phyloP scores from a whole-genome alignment of 169 alveolate genomes.

The Plasmodium gonderi region DNA sequence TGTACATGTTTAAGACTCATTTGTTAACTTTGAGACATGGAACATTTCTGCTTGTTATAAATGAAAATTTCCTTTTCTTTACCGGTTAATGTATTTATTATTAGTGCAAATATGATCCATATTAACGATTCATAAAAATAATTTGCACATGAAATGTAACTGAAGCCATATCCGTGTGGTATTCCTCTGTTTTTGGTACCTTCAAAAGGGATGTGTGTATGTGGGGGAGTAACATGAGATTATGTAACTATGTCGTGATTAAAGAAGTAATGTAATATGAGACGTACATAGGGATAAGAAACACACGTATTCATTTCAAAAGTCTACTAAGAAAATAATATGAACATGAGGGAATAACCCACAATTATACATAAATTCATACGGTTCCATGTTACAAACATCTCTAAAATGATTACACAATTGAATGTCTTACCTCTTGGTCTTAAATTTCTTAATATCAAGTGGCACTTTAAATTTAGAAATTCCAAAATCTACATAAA shows the following conservation, averaged over 20 bases:
- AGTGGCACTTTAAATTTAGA: constrained; percentile 94
- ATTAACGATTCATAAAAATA: constrained; percentile 97
- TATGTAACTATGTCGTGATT: neutral
- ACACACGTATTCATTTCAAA: too few species aligned
- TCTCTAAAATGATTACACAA: too few species aligned
- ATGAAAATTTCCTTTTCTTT: neutral
- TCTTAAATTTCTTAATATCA: constrained; percentile 93
- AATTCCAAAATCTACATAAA: constrained; percentile 88
- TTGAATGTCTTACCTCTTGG: constrained; percentile 82
- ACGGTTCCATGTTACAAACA: too few species aligned
- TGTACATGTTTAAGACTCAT: neutral
- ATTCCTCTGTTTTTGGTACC: constrained; percentile 95
- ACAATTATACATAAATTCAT: too few species aligned
- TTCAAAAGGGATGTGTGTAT: constrained; percentile 32
- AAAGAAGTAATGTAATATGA: neutral
- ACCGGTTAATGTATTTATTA: constrained; percentile 87
- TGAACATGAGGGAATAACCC: constrained; percentile 43
- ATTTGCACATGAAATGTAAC: constrained; percentile 96
- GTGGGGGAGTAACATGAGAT: neutral
- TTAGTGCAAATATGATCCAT: constrained; percentile 94
- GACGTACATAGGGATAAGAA: too few species aligned
- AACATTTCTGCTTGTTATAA: neutral
- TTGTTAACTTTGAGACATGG: neutral
- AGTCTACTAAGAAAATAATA: constrained; percentile 33
- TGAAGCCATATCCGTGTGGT: constrained; percentile 97